These are phyloP conservation scores for Symbiotaphrina buchneri DNA, from an alignment of 495 filamentous ascomycete species.

Conservation along the genomic window DNA sequence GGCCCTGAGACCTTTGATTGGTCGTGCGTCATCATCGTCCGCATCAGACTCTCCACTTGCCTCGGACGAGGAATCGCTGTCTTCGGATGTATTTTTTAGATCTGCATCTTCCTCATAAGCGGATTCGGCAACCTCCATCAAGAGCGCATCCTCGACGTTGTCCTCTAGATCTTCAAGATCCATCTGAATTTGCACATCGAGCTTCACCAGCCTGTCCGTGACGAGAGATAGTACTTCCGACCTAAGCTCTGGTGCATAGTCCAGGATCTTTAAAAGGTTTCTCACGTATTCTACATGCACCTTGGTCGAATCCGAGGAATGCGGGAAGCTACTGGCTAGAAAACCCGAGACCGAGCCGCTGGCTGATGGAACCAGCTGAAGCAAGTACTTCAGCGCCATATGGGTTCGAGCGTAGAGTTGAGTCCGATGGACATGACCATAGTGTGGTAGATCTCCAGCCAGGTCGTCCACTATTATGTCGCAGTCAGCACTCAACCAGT, in stretches of 20 bases:
- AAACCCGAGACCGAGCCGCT: conserved; percentile 44
- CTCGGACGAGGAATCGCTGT: conserved; percentile 31
- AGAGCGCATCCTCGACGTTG: conserved; percentile 33
- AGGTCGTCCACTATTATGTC: background rate
- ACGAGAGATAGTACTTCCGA: conserved; percentile 66
- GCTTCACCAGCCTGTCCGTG: conserved; percentile 64
- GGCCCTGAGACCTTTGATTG: conserved; percentile 38
- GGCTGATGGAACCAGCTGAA: conserved; percentile 56
- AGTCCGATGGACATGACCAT: conserved; percentile 28
- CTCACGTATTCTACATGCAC: conserved; percentile 54
- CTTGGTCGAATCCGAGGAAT: conserved; percentile 44
- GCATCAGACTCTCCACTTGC: conserved; percentile 21
- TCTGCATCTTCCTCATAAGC: conserved; percentile 15
- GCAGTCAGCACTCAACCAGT: too few species aligned
- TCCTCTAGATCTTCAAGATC: conserved; percentile 75
- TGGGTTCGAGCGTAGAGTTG: conserved; percentile 49
- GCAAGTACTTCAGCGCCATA: conserved; percentile 47
- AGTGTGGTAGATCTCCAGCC: conserved; percentile 32
- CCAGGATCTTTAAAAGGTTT: conserved; percentile 51
- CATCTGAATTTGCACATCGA: conserved; percentile 84
- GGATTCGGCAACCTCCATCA: conserved; percentile 6
- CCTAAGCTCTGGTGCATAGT: conserved; percentile 60
- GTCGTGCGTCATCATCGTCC: conserved; percentile 22
- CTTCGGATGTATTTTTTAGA: conserved; percentile 35
- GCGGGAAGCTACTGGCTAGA: conserved; percentile 46